Conservation (phyloP, 345 rosid species). For the Erucastrum elatum region DNA sequence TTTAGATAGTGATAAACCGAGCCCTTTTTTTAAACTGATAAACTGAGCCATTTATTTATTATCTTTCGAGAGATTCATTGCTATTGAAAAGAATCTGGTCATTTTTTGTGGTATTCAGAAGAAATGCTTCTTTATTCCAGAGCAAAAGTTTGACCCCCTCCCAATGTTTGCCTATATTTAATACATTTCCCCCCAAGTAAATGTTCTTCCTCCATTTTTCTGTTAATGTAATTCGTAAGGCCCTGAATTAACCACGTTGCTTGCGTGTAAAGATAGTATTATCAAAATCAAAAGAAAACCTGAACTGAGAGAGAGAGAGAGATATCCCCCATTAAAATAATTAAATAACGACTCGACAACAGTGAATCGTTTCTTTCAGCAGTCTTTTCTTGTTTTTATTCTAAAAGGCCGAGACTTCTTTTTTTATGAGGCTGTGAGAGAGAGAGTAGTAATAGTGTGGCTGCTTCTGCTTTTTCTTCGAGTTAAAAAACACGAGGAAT, state of each 20-base stretch:
- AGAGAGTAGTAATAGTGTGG: constrained; percentile 7
- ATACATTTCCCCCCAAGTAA: constrained; percentile 5
- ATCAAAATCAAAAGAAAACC: constrained; percentile 23
- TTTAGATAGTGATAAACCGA: too few relatives aligned
- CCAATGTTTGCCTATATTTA: constrained; percentile 28
- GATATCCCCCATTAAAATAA: neutral
- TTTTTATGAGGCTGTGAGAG: constrained; percentile 52
- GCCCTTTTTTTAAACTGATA: too few relatives aligned
- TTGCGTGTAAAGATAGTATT: constrained; percentile 40
- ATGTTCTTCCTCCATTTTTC: neutral
- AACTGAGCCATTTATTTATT: too few relatives aligned
- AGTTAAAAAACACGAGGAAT: constrained; percentile 19
- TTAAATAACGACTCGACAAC: constrained; percentile 12
- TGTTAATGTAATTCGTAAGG: constrained; percentile 18
- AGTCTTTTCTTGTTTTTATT: constrained; percentile 36
- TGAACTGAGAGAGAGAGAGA: neutral
- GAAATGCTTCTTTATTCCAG: constrained; percentile 24
- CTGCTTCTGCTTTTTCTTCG: constrained; percentile 25
- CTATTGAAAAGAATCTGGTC: neutral
- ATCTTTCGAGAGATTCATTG: neutral
- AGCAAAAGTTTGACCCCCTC: constrained; percentile 21
- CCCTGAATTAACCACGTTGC: constrained; percentile 37
- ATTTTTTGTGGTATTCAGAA: neutral
- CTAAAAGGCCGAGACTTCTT: constrained; percentile 43
- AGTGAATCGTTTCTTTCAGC: constrained; percentile 35